These are phyloP conservation scores for Phytophthora syringae DNA, from an alignment of 352 stramenopile genomes.

Conservation along the genomic window DNA sequence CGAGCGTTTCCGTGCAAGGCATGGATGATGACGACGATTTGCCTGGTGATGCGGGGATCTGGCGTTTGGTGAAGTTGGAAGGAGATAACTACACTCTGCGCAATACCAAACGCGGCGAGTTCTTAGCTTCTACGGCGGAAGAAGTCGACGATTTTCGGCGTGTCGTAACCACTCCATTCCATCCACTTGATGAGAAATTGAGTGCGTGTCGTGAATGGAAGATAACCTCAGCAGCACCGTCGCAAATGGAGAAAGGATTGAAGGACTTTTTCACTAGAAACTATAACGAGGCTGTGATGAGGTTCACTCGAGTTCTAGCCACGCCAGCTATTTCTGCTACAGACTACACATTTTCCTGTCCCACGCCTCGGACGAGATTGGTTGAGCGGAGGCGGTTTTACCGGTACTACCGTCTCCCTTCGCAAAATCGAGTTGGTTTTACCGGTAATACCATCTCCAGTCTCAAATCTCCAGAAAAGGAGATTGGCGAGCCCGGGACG, in stretches of 20 bases:
- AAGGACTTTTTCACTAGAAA: background rate
- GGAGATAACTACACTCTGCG: background rate
- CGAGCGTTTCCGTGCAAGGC: slow-evolving; percentile 3
- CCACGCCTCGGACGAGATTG: too few relatives aligned
- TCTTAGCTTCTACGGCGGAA: slow-evolving; percentile 1
- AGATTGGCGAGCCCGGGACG: too few relatives aligned
- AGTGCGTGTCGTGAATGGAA: slow-evolving; percentile 7
- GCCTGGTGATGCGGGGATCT: background rate
- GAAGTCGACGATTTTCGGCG: background rate
- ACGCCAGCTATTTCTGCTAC: background rate
- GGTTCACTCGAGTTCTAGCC: background rate
- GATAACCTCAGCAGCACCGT: background rate
- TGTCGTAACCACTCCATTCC: background rate
- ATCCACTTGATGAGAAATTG: slow-evolving; percentile 1
- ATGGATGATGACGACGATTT: background rate
- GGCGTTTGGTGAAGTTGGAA: slow-evolving; percentile 12
- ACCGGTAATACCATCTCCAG: too few relatives aligned
- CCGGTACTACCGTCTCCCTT: too few relatives aligned
- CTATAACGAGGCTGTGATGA: slow-evolving; percentile 2
- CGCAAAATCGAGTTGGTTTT: too few relatives aligned
- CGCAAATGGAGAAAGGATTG: slow-evolving; percentile 12
- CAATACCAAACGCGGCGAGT: slow-evolving; percentile 3
- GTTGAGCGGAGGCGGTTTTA: too few relatives aligned
- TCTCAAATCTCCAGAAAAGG: too few relatives aligned
- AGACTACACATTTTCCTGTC: background rate